Evolutionary conservation across 768 basidiomycete genomes (phyloP).

Genomic region (Lenzites betulinus): DNA sequence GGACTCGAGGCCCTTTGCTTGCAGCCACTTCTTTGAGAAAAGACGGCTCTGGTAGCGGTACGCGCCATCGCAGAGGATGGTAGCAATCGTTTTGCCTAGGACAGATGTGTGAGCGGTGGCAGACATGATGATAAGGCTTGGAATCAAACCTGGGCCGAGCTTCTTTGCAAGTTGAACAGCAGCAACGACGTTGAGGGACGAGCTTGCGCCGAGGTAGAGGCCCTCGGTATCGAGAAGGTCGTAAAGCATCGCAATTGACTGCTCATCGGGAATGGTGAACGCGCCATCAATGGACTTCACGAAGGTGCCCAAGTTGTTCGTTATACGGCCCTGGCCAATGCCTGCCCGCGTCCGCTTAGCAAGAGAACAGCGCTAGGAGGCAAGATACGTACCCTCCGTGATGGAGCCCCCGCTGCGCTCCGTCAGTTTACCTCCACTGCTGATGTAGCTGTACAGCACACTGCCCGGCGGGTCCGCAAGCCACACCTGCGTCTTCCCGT

Average conservation of each 20-base stretch:
- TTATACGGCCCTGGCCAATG: constrained; percentile 96
- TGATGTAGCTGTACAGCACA: constrained; percentile 82
- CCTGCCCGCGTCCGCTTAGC: constrained; percentile 45
- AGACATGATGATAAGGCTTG: background rate
- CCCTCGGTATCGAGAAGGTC: constrained; percentile 91
- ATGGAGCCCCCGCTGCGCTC: constrained; percentile 88
- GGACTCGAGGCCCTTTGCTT: constrained; percentile 71
- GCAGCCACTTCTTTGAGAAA: constrained; percentile 92
- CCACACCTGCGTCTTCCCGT: constrained; percentile 83
- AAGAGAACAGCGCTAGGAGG: background rate
- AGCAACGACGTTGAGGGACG: constrained; percentile 93
- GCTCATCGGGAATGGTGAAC: constrained; percentile 82
- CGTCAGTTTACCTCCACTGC: constrained; percentile 72
- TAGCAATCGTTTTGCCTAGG: constrained; percentile 80
- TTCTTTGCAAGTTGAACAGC: constrained; percentile 85
- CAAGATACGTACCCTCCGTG: constrained; percentile 69
- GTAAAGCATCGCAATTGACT: constrained; percentile 93
- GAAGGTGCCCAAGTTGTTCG: constrained; percentile 85
- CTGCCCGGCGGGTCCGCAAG: constrained; percentile 97
- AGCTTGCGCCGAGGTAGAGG: constrained; percentile 91
- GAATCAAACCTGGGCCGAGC: constrained; percentile 71
- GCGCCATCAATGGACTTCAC: constrained; percentile 79
- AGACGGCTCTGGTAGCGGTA: constrained; percentile 96
- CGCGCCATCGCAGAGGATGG: constrained; percentile 92
- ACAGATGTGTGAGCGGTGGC: background rate